Base-by-base conservation (phyloP, 2,329 filamentous ascomycete genomes). In the Pseudocercospora pini-densiflorae region DNA sequence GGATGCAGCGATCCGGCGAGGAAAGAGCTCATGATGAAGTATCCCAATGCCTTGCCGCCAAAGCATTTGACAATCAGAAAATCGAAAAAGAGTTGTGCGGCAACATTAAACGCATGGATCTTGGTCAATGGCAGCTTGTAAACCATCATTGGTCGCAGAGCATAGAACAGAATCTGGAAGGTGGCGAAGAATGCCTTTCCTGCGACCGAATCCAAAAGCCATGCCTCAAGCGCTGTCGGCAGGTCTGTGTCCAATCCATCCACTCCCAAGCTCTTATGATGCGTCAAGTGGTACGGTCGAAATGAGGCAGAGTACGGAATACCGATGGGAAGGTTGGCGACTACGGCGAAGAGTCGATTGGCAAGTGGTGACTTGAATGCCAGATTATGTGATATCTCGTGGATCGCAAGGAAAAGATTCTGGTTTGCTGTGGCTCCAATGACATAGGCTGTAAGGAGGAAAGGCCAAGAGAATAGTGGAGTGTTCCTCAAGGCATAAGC, bases 141-240 rank as follows among this genome's bases (percentile, higher is more conserved):
- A 73, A 99, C 87, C 81, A 94, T 90, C 91, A 98, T 97, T 68
- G 95, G 95, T 16, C 95, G 92, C 59, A 99, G 81, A 75, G 95
- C 95, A 83, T 99, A 99, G 87, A 99, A 99, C 78, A 99, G 87
- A 80, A 99, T 97, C 82, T 99, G 95, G 83, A 97, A 99, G 72
- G 95, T 99, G 83, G 92, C 94, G 87, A 99, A 99, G 85, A 99
- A 99, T 72, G 95, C 90, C 82, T 99, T 99, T 79, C 95, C 95
- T 19, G 94, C 88, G 74, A 99, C 90, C 7, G 93, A 97, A 84
- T 99, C 92, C 75, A 99, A 90, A 79, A 99, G 91, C 77, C 97
- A 82, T 69, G 93, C 94, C 83, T 99, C 95, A 59, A 97, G 81
- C 58, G 92, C 89, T 19, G 95, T 98, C 24, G 95, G 95, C 29